Conservation (phyloP, 345 rosid species). For the Zanthoxylum bungeanum region DNA sequence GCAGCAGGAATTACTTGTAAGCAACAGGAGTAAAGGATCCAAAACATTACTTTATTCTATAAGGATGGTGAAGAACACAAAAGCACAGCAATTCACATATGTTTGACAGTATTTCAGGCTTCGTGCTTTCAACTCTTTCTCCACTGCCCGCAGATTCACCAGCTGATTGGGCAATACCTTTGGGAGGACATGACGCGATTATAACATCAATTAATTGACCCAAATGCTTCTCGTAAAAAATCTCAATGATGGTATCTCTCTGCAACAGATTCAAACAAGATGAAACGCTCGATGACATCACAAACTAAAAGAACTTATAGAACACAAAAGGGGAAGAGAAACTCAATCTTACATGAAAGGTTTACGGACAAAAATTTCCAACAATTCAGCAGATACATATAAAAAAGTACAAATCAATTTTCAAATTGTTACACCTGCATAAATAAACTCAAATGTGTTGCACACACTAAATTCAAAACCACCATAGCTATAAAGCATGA, state of each 20-base stretch:
- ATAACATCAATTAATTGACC: conserved; percentile 84
- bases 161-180: conserved; percentile 31
- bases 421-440: conserved; percentile 12
- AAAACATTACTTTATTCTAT: conserved; percentile 74
- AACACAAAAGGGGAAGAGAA: conserved; percentile 13
- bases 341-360: conserved; percentile 9
- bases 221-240: conserved; percentile 93
- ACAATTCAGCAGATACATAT: conserved; percentile 20
- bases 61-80: conserved; percentile 90
- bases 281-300: conserved; percentile 6
- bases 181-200: conserved; percentile 65
- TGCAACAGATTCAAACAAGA: conserved; percentile 36
- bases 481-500: conserved; percentile 12
- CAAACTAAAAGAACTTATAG: neutral
- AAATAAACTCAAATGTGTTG: conserved; percentile 11
- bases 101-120: conserved; percentile 87
- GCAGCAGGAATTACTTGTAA: conserved; percentile 14
- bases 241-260: conserved; percentile 83
- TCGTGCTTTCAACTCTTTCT: conserved; percentile 46
- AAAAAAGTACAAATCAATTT: conserved; percentile 16
- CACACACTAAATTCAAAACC: neutral
- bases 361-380: conserved; percentile 12
- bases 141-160: conserved; percentile 41
- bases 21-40: conserved; percentile 14
- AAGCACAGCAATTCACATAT: conserved; percentile 95